Evolutionary conservation across 768 basidiomycete genomes (phyloP).

Genomic region (Pleurotus tuber-regium): DNA sequence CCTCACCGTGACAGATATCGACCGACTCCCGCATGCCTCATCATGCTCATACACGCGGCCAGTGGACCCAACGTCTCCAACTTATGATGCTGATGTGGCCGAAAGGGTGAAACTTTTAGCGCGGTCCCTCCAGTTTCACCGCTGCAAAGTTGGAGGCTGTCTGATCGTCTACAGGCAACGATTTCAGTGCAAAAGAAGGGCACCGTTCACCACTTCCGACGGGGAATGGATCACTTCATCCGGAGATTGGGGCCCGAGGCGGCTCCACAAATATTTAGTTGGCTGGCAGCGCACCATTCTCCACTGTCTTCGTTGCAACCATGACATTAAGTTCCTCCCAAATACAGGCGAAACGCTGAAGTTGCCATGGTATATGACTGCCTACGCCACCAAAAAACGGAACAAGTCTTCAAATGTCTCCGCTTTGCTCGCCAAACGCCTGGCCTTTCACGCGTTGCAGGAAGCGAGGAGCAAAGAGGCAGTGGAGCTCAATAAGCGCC

Average conservation of each 20-base stretch:
- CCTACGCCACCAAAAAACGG: slow-evolving; percentile 24
- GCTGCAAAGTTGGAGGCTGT: neutral
- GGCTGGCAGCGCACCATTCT: slow-evolving; percentile 25
- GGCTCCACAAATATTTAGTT: slow-evolving; percentile 24
- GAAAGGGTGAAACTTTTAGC: neutral
- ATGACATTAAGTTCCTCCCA: slow-evolving; percentile 39
- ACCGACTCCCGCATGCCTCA: slow-evolving; percentile 12
- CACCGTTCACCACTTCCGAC: slow-evolving; percentile 20
- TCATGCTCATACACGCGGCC: slow-evolving; percentile 32
- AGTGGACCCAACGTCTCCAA: slow-evolving; percentile 20
- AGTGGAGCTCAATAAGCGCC: slow-evolving; percentile 17
- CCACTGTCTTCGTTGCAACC: slow-evolving; percentile 30
- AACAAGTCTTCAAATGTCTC: slow-evolving; percentile 24
- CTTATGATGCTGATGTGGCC: slow-evolving; percentile 11
- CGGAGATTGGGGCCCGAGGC: slow-evolving; percentile 25
- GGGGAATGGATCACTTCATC: slow-evolving; percentile 20
- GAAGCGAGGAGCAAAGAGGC: neutral
- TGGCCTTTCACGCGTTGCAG: slow-evolving; percentile 21
- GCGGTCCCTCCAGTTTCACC: neutral
- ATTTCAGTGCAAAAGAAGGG: slow-evolving; percentile 27
- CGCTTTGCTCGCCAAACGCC: slow-evolving; percentile 23
- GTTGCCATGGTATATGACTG: slow-evolving; percentile 28
- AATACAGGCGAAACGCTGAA: slow-evolving; percentile 31
- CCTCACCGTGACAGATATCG: slow-evolving; percentile 12
- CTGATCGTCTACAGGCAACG: neutral